Conservation (phyloP, 768 basidiomycete species). For the Tulasnella sp. region DNA sequence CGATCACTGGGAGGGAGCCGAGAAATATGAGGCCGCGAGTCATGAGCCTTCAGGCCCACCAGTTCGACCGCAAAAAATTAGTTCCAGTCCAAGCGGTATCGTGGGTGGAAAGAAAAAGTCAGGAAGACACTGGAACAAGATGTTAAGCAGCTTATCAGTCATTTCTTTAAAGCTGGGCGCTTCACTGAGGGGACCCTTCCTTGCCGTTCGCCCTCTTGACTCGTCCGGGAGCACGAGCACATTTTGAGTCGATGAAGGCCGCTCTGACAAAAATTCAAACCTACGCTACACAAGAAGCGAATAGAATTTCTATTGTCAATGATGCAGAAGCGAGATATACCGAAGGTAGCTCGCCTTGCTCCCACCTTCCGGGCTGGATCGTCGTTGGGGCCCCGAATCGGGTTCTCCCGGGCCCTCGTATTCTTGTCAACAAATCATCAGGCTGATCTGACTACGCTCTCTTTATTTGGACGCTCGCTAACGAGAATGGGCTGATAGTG, state of each 20-base stretch:
- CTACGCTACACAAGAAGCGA: not conserved
- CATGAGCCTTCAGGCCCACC: too few species aligned
- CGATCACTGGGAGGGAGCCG: too few species aligned
- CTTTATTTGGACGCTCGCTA: too few species aligned
- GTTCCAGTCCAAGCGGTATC: not conserved
- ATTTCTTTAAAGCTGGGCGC: not conserved
- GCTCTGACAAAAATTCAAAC: not conserved
- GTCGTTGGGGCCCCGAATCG: too few species aligned
- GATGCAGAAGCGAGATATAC: not conserved
- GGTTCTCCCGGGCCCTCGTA: not conserved
- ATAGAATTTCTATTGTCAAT: not conserved
- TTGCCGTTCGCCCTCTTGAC: not conserved
- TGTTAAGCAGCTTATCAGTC: not conserved
- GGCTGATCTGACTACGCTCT: too few species aligned
- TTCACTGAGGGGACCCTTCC: not conserved
- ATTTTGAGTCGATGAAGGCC: not conserved
- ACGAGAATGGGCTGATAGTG: too few species aligned
- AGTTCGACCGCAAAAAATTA: not conserved
- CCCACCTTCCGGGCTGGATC: not conserved
- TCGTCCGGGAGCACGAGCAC: not conserved
- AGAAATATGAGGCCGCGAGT: too few species aligned
- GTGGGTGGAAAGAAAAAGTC: not conserved
- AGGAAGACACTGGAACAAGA: not conserved
- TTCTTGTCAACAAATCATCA: too few species aligned
- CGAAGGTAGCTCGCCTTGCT: not conserved